Evolutionary conservation across 2,329 filamentous ascomycete genomes (phyloP).

Genomic region (Phoma sp.): DNA sequence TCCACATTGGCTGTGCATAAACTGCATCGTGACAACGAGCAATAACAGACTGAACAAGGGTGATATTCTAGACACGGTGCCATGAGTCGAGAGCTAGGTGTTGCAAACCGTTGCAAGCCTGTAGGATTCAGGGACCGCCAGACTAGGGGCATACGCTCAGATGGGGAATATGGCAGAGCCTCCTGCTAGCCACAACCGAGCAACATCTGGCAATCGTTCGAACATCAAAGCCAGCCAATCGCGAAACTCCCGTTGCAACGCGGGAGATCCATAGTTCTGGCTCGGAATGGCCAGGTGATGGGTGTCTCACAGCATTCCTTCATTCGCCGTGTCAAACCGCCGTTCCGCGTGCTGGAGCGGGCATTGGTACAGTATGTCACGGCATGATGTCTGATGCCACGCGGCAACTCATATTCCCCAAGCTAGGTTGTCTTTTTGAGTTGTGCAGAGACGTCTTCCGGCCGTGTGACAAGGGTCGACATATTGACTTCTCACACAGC

Average conservation of each 20-base stretch:
- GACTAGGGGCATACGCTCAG: conserved; percentile 34
- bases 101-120: conserved; percentile 19
- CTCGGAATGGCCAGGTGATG: conserved; percentile 42
- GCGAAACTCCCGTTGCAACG: conserved; percentile 32
- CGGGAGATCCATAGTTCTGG: conserved; percentile 29
- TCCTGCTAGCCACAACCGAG: conserved; percentile 29
- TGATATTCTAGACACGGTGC: background rate
- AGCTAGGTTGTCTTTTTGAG: background rate
- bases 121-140: conserved; percentile 30
- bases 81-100: conserved; percentile 1
- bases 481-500: conserved; percentile 6
- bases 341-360: background rate
- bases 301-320: conserved; percentile 23
- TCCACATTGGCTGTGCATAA: conserved; percentile 14
- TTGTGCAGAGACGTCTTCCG: background rate
- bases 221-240: conserved; percentile 28
- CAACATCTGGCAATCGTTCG: conserved; percentile 22
- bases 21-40: conserved; percentile 9
- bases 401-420: background rate
- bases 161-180: conserved; percentile 44
- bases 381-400: background rate
- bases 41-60: background rate
- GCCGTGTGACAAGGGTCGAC: conserved; percentile 1
- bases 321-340: conserved; percentile 25
- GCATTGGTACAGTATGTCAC: background rate